phyloP scores from a whole-genome alignment of 2,329 filamentous ascomycete genomes.

The Colletotrichum plurivorum region DNA sequence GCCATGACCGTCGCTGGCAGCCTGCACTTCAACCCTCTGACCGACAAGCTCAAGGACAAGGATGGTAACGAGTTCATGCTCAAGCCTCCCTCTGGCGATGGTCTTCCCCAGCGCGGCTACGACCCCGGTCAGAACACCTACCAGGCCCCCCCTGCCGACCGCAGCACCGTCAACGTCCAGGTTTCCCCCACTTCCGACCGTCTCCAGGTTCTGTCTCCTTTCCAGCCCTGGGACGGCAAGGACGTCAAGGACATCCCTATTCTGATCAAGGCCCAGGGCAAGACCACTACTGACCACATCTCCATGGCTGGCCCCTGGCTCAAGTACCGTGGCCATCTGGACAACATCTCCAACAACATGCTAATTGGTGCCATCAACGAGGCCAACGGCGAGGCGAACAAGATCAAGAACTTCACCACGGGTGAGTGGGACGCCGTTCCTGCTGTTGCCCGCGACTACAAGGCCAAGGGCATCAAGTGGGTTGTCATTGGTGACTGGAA shows the following conservation, averaged over 20 bases:
- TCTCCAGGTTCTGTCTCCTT: slow-evolving; percentile 91
- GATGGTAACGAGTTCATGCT: slow-evolving; percentile 97
- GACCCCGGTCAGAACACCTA: slow-evolving; percentile 95
- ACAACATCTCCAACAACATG: slow-evolving; percentile 99
- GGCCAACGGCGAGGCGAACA: slow-evolving; percentile 97
- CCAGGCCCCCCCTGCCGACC: slow-evolving; percentile 91
- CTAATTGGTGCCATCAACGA: slow-evolving; percentile 97
- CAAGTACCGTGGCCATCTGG: slow-evolving; percentile 98
- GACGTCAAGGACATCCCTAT: slow-evolving; percentile 88
- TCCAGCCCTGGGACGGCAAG: slow-evolving; percentile 92
- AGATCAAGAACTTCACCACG: slow-evolving; percentile 91
- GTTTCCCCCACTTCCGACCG: slow-evolving; percentile 93
- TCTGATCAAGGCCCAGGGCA: slow-evolving; percentile 95
- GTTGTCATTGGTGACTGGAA: slow-evolving; percentile 99
- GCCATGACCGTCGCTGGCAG: slow-evolving; percentile 87
- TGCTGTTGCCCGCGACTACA: slow-evolving; percentile 97
- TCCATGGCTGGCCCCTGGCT: slow-evolving; percentile 98
- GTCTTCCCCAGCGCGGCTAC: slow-evolving; percentile 86
- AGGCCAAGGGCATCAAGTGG: slow-evolving; percentile 96
- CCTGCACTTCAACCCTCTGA: slow-evolving; percentile 95
- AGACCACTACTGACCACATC: slow-evolving; percentile 98
- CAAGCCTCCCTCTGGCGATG: slow-evolving; percentile 82
- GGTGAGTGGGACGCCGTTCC: slow-evolving; percentile 91
- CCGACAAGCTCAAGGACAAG: slow-evolving; percentile 92
- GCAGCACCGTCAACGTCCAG: slow-evolving; percentile 79